These are phyloP conservation scores for Spiraea crenata DNA, from an alignment of 331 rosid species.

Conservation along the genomic window DNA sequence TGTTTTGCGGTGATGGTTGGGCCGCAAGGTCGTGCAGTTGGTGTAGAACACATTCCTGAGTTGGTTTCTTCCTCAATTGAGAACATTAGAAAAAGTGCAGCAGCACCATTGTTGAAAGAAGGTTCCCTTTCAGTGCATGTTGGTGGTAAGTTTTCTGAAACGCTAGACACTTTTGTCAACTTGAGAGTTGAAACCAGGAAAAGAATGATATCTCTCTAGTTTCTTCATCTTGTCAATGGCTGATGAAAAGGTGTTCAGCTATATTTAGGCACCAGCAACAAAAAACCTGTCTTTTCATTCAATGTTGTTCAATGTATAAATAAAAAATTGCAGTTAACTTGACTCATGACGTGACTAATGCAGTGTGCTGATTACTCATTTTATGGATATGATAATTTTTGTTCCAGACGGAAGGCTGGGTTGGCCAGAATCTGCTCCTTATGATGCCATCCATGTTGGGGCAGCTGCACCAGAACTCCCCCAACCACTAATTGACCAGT, in stretches of 20 bases:
- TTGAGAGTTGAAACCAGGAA: background rate
- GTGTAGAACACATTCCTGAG: constrained; percentile 95
- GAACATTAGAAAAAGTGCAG: constrained; percentile 77
- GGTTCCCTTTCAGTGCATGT: constrained; percentile 80
- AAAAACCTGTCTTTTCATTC: background rate
- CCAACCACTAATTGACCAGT: constrained; percentile 71
- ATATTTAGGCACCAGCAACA: background rate
- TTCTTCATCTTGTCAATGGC: background rate
- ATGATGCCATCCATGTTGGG: constrained; percentile 95
- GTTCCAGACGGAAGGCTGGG: constrained; percentile 91
- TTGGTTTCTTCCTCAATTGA: constrained; percentile 65
- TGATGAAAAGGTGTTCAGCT: background rate
- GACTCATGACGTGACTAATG: background rate
- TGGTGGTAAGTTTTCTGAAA: constrained; percentile 55
- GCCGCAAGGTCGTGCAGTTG: constrained; percentile 72
- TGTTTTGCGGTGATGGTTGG: constrained; percentile 96
- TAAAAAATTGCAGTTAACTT: background rate
- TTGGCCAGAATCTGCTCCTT: constrained; percentile 83
- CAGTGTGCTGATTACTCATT: background rate
- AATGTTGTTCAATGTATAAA: background rate
- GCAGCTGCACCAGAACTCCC: constrained; percentile 95
- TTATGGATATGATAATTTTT: background rate
- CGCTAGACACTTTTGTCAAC: background rate
- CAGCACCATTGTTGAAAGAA: constrained; percentile 64
- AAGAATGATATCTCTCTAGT: background rate